Percentiles rank a stretch among this genome's conserved stretches.
Conservation (phyloP, 2,329 filamentous ascomycete species). For the Neonectria sp. region DNA sequence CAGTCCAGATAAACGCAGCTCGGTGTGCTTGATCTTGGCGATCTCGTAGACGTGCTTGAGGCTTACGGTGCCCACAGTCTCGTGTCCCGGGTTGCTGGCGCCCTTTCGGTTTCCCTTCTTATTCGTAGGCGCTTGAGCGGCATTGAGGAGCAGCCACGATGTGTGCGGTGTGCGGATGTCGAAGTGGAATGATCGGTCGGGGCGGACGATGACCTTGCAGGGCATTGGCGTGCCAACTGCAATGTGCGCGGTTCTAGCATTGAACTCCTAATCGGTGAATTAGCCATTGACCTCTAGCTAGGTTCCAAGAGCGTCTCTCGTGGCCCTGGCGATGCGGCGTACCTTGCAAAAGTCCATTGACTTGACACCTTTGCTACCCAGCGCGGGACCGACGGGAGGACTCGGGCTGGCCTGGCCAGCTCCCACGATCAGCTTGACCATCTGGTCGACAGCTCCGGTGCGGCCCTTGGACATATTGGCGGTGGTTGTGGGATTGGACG, state of each 20-base stretch:
- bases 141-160: constrained; percentile 88
- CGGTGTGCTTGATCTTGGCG: constrained; percentile 92
- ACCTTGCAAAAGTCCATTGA: constrained; percentile 99
- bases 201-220: constrained; percentile 90
- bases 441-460: constrained; percentile 70
- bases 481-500: constrained; percentile 32
- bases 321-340: constrained; percentile 33
- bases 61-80: constrained; percentile 87
- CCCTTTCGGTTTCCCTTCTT: constrained; percentile 87
- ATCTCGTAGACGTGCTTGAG: constrained; percentile 99
- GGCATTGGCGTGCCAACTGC: constrained; percentile 87
- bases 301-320: not conserved
- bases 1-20: constrained; percentile 80
- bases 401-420: constrained; percentile 95
- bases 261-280: constrained; percentile 82
- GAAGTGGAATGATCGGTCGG: constrained; percentile 94
- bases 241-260: constrained; percentile 92
- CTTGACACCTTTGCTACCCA: constrained; percentile 98
- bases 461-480: constrained; percentile 68
- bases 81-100: constrained; percentile 80
- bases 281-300: constrained; percentile 31
- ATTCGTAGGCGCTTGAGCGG: constrained; percentile 79
- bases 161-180: constrained; percentile 96
- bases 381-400: constrained; percentile 94
- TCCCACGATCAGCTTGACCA: constrained; percentile 98